These are phyloP conservation scores for Ambispora gerdemannii DNA, from an alignment of 192 early-diverging fungal genomes.

Conservation along the genomic window DNA sequence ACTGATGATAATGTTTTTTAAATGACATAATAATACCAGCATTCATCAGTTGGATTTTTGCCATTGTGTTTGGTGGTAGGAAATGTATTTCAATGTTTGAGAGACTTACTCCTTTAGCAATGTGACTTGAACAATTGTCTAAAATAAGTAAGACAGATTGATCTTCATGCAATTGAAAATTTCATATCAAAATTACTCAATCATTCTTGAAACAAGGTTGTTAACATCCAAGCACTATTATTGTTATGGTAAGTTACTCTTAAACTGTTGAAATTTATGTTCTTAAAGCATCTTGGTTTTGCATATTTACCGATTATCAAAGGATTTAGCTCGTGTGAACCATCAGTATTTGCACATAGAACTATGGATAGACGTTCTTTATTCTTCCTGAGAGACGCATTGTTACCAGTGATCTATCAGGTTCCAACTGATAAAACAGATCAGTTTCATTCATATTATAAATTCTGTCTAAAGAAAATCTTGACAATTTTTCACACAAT, in stretches of 20 bases:
- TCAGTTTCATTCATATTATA: slow-evolving; percentile 28
- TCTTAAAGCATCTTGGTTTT: slow-evolving; percentile 23
- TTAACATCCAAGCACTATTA: slow-evolving; percentile 17
- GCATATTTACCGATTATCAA: slow-evolving; percentile 28
- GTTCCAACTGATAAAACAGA: slow-evolving; percentile 26
- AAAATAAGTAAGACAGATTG: slow-evolving; percentile 1
- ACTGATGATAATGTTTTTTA: slow-evolving; percentile 10
- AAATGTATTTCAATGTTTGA: slow-evolving; percentile 13
- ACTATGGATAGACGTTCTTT: slow-evolving; percentile 11
- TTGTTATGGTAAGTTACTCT: slow-evolving; percentile 19
- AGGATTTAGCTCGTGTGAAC: slow-evolving; percentile 15
- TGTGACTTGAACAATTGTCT: slow-evolving; percentile 24
- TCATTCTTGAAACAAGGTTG: slow-evolving; percentile 25
- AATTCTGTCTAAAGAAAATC: slow-evolving; percentile 20
- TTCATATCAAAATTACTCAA: slow-evolving; percentile 11
- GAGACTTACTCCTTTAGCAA: not conserved
- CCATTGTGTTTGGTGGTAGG: slow-evolving; percentile 21
- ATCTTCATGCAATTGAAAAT: slow-evolving; percentile 9
- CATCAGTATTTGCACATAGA: slow-evolving; percentile 16
- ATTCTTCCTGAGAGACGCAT: not conserved
- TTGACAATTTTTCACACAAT: not conserved
- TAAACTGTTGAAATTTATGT: slow-evolving; percentile 16
- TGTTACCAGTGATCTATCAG: slow-evolving; percentile 10
- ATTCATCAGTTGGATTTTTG: slow-evolving; percentile 27
- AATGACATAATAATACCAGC: slow-evolving; percentile 28